Base-by-base conservation (phyloP, 345 rosid genomes). In the Populus alba region DNA sequence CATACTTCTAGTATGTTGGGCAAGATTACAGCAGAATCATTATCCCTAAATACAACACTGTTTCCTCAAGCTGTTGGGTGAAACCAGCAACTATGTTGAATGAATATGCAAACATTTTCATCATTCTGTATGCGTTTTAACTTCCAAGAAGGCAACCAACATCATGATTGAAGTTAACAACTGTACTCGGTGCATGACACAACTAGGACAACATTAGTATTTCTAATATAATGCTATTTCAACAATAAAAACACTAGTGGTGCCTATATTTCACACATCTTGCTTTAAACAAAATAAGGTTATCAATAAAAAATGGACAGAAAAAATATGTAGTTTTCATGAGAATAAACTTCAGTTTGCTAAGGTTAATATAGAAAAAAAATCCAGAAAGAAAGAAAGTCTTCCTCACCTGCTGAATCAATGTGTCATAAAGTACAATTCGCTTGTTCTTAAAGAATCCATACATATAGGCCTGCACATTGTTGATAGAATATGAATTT, bases 391-490 rank as follows among this genome's bases (percentile, higher is more conserved):
- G 29, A 66, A 51, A 68, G 29, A 66, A 75, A 70, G 18, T 11
- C 49, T 41, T 65, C 53, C 74, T 65, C 74, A 94, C 99, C 97
- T 97, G 98, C 88, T 97, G 98, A 85, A 97, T 92, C 88, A 97
- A 85, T 35, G 99, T 97, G 83, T 97, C 99, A 80, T 92, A 94
- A 41, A 97, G 92, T 78, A 97, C 99, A 74, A 97, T 97, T 70
- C 99, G 87, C 92, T 97, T 97, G 90, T 97, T 94, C 88, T 97
- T 97, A 82, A 87, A 94, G 88, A 97, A 97, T 67, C 99, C 99
- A 83, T 97, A 97, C 99, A 97, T 94, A 70, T 97, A 97, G 63
- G 99, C 99, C 99, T 97, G 93, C 83, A 65, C 38, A 23, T 68
- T 68, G 68, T 77, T 35, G 47, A 72, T 53, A 86, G 66, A 73